A percentile compares a stretch with the other conserved stretches of the same genome.
Evolutionary conservation across 1,284 basidiomycete genomes (phyloP).

Genomic region (Puccinia coronata): DNA sequence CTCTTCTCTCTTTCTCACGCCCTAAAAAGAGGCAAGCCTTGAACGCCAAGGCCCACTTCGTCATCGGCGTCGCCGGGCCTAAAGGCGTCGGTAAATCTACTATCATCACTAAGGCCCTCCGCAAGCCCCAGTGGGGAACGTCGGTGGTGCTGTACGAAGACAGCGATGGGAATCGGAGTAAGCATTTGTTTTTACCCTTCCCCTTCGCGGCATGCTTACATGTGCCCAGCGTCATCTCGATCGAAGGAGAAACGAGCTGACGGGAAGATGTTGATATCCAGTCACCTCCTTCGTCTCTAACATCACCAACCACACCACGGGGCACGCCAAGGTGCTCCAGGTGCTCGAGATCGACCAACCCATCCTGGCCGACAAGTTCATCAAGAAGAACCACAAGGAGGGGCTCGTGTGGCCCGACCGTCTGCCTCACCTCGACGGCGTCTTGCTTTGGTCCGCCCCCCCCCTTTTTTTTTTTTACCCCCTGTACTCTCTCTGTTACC

Average conservation of each 20-base stretch:
- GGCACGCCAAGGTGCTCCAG: slow-evolving; percentile 52
- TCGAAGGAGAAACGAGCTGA: no score
- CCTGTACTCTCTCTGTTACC: no score
- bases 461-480: background rate
- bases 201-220: no score
- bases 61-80: slow-evolving; percentile 55
- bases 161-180: slow-evolving; percentile 12
- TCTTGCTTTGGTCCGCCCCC: slow-evolving; percentile 54
- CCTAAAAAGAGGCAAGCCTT: slow-evolving; percentile 10
- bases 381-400: slow-evolving; percentile 50
- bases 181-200: background rate
- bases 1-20: no score
- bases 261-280: no score
- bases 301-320: slow-evolving; percentile 50
- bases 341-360: slow-evolving; percentile 56
- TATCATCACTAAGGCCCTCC: slow-evolving; percentile 54
- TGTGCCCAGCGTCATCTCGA: no score
- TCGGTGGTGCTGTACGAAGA: slow-evolving; percentile 31
- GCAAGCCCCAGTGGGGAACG: background rate
- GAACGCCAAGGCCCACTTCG: slow-evolving; percentile 36
- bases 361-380: slow-evolving; percentile 47
- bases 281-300: slow-evolving; percentile 52
- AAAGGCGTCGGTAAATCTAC: slow-evolving; percentile 57
- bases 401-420: slow-evolving; percentile 54
- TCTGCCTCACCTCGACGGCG: slow-evolving; percentile 54